phyloP scores from a whole-genome alignment of 2,329 filamentous ascomycete genomes.

The Leptographium galeiforme region DNA sequence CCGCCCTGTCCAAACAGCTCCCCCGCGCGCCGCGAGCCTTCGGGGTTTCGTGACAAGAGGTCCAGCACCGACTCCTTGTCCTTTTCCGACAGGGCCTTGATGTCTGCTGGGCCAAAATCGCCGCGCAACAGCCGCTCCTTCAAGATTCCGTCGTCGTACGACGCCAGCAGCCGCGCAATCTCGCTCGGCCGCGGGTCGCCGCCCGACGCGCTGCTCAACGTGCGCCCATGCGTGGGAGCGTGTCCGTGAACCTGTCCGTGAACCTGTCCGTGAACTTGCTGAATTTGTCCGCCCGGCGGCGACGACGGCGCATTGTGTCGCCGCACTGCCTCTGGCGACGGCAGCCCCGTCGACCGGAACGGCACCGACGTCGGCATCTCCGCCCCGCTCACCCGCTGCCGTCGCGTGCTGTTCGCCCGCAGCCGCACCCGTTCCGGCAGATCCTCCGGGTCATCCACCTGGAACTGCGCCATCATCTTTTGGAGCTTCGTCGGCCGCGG shows the following conservation, averaged over 20 bases:
- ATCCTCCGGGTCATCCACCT: slow-evolving; percentile 81
- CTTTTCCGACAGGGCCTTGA: slow-evolving; percentile 19
- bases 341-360: slow-evolving; percentile 1
- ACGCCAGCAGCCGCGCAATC: slow-evolving; percentile 25
- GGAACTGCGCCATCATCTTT: slow-evolving; percentile 80
- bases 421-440: slow-evolving; percentile 71
- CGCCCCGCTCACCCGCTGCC: slow-evolving; percentile 51
- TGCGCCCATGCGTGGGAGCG: neutral
- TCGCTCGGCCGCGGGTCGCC: neutral
- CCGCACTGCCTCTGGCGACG: neutral
- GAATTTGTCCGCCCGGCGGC: neutral
- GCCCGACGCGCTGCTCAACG: neutral
- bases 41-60: slow-evolving; percentile 31
- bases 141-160: slow-evolving; percentile 25
- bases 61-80: slow-evolving; percentile 38
- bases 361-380: slow-evolving; percentile 16
- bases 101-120: slow-evolving; percentile 23
- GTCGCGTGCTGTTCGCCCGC: slow-evolving; percentile 60
- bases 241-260: too few relatives aligned
- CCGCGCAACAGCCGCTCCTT: slow-evolving; percentile 38
- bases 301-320: neutral
- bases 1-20: slow-evolving; percentile 30
- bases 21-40: slow-evolving; percentile 35
- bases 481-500: slow-evolving; percentile 93
- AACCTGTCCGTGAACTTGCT: too few relatives aligned